Base-by-base conservation (phyloP, 306 rosid genomes). In the Ormosia emarginata region DNA sequence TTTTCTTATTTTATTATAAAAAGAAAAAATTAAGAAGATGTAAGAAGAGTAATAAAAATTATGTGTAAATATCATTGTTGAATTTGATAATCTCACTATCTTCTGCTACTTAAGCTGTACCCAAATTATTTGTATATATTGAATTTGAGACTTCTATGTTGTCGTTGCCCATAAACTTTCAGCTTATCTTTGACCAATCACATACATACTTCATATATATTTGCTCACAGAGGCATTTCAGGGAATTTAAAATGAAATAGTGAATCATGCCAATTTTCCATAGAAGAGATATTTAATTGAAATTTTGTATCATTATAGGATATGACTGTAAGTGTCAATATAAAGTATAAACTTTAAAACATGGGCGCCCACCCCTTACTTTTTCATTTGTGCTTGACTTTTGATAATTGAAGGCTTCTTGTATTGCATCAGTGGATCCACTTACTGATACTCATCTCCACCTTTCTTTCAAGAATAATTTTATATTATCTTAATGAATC, bases 371-470 rank as follows among this genome's bases (percentile, higher is more conserved):
- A 86, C 77, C 53, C 63, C 76, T 67, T 41, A 34, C 88, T 74
- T 85, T 88, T 87, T 76, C 79, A 24, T 59, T 82, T 70, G 65
- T 75, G 87, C 82, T 79, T 85, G 84, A 79, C 89, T 85, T 88
- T 90, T 29, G 74, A 82, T 87, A 61, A 61, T 83, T 78, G 88
- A 87, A 81, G 84, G 77, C 64, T 86, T 75, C 68, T 86, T 78
- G 78, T 61, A 44, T 79, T 71, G 67, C 87, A 84, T 71, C 65
- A 83, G 86, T 86, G 82, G 77, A 87, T 84, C 93, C 93, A 89
- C 91, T 89, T 82, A 66, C 74, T 64, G 80, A 78, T 61, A 76
- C 86, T 74, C 85, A 70, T 83, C 88, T 88, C 81, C 78, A 82
- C 71, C 65, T 79, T 59, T 77, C 71, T 78, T 81, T 79, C 86